Base-by-base conservation (phyloP, 2,329 filamentous ascomycete species). In the Paracamarosporium sp. region DNA sequence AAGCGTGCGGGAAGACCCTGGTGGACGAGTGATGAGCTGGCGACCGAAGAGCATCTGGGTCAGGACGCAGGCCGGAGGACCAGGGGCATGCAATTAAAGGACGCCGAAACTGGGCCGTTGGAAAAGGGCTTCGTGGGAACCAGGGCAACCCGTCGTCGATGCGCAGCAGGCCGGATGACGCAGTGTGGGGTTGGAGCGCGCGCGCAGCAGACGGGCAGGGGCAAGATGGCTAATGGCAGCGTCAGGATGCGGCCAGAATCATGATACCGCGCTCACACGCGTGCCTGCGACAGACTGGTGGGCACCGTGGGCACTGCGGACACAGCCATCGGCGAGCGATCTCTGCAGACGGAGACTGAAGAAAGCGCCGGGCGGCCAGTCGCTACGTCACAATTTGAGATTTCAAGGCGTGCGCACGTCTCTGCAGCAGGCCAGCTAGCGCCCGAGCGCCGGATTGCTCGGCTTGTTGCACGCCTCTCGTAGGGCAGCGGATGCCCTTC, bases 1-100 rank as follows among this genome's bases (percentile, higher is more conserved):
- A 74, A 62, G 65, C 25, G 65, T 65, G 64, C 70, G 71, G 73
- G 66, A 64, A 61, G 62, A 53, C 69, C 69, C 71, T 73, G 69
- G 55, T 67, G 43, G 52, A 57, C 61, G 57, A 52, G 50, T 65
- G 60, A 63, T 73, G 70, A 63, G 68, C 52, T 71, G 67, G 64
- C 65, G 56, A 57, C 45, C 53, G 58, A 59, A 61, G 46, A 56
- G 53, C 64, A 61, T 41, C 64, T 59, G 50, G 66, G 64, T 57
- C 63, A 57, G 63, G 52, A 60, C 50, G 57, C 48, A 31, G 25
- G 58, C 63, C 63, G 58, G 62, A 61, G 57, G 52, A 61, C 67
- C 71, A 64, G 69, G 67, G 66, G 55, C 13, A 20, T 12, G 22
- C 27, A 44, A 53, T 27, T 59, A 56, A 61, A 61, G 40, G 43